phyloP scores from a whole-genome alignment of 2,329 filamentous ascomycete species.

The Zymoseptoria tritici region DNA sequence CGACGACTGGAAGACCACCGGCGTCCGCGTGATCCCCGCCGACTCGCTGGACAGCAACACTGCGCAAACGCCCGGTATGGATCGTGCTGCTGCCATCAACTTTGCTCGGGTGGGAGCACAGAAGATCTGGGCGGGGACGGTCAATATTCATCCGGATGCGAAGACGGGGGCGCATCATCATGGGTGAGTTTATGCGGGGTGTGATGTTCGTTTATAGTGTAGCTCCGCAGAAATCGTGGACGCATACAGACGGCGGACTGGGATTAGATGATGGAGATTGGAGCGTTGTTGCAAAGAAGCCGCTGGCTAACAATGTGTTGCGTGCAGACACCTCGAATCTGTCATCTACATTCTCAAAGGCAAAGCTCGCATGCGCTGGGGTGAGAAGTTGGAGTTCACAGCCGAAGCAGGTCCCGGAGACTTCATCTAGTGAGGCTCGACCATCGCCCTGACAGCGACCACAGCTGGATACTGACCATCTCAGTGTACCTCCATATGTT shows the following conservation, averaged over 20 bases:
- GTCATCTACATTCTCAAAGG: conserved; percentile 42
- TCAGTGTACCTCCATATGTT: conserved; percentile 9
- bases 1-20: conserved; percentile 35
- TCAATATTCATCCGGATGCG: conserved; percentile 38
- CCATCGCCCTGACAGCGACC: too few species aligned
- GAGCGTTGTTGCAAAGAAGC: neutral
- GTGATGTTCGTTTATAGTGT: neutral
- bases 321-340: conserved; percentile 40
- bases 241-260: neutral
- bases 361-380: conserved; percentile 41
- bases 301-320: conserved; percentile 7
- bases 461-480: neutral
- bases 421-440: conserved; percentile 36
- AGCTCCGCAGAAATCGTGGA: too few species aligned
- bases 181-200: neutral
- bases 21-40: conserved; percentile 38
- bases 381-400: conserved; percentile 38
- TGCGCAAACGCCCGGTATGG: conserved; percentile 39
- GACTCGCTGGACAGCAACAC: conserved; percentile 37
- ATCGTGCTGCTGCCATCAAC: conserved; percentile 39
- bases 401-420: conserved; percentile 41
- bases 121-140: conserved; percentile 41
- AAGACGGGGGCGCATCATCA: conserved; percentile 33
- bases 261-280: neutral
- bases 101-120: conserved; percentile 38